These are phyloP conservation scores for Oidiodendron maius DNA, from an alignment of 495 filamentous ascomycete genomes.

Conservation along the genomic window DNA sequence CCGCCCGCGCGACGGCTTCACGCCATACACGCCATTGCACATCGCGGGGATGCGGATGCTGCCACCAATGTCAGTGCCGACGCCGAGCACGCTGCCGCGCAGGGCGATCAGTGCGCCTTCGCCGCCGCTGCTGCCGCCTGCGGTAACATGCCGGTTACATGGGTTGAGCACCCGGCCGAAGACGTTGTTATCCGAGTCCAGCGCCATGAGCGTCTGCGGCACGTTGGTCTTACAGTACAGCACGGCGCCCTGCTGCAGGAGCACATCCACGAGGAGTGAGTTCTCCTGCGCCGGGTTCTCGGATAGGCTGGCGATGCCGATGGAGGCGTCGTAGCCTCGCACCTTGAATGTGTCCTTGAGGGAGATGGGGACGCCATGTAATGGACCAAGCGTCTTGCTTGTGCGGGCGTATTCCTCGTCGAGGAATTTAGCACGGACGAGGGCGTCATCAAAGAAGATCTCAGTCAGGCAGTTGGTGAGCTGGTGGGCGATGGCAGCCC, in stretches of 20 bases:
- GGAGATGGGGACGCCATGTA: conserved; percentile 63
- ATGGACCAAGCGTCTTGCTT: conserved; percentile 47
- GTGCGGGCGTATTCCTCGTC: conserved; percentile 42
- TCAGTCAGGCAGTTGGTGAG: conserved; percentile 61
- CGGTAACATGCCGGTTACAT: conserved; percentile 46
- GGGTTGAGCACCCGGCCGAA: conserved; percentile 64
- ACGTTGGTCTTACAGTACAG: conserved; percentile 62
- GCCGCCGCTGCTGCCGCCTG: conserved; percentile 57
- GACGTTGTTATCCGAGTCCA: conserved; percentile 56
- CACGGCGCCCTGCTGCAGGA: conserved; percentile 42
- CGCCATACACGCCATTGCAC: conserved; percentile 50
- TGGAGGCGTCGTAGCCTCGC: conserved; percentile 47
- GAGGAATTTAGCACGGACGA: conserved; percentile 48
- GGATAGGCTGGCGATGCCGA: conserved; percentile 51
- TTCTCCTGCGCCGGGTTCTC: conserved; percentile 43
- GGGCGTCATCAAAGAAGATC: conserved; percentile 56
- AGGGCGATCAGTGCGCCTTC: conserved; percentile 47
- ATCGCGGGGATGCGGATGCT: conserved; percentile 56
- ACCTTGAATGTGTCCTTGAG: conserved; percentile 65
- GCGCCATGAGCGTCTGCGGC: conserved; percentile 50
- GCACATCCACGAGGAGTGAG: conserved; percentile 41
- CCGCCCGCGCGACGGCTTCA: conserved; percentile 53
- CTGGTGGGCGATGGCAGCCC: conserved; percentile 58
- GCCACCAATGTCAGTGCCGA: conserved; percentile 69
- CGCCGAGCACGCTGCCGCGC: conserved; percentile 33